phyloP scores from a whole-genome alignment of 2,329 filamentous ascomycete genomes.

The Claviceps capensis region DNA sequence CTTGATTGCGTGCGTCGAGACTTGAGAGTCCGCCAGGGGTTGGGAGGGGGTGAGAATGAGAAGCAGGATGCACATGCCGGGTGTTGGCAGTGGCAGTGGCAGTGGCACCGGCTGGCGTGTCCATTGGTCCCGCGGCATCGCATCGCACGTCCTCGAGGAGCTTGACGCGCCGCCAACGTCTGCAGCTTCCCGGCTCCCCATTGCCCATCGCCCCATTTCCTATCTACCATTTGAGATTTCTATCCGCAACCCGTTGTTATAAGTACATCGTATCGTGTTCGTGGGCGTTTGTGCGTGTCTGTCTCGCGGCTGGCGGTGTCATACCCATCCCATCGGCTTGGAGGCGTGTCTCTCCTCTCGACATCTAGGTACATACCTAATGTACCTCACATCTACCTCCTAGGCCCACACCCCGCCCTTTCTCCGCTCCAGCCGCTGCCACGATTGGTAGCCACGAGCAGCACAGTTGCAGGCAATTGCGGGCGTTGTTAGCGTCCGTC shows the following conservation, averaged over 20 bases:
- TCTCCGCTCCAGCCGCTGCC: neutral
- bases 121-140: neutral
- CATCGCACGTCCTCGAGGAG: neutral
- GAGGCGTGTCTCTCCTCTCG: no score
- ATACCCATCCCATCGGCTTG: neutral
- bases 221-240: neutral
- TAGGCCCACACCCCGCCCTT: neutral
- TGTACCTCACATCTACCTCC: no score
- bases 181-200: neutral
- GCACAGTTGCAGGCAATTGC: neutral
- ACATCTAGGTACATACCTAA: no score
- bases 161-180: neutral
- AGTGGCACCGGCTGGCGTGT: neutral
- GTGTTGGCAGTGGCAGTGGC: neutral
- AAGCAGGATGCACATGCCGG: neutral
- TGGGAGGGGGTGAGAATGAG: no score
- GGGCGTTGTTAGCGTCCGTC: neutral
- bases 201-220: neutral
- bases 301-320: neutral
- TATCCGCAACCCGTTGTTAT: neutral
- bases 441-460: conserved; percentile 3
- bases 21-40: no score
- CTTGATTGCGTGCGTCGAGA: neutral
- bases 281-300: neutral
- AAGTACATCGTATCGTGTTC: neutral